These are phyloP conservation scores for Ulota crispa DNA, from an alignment of 225 moss, liverwort and hornwort genomes.

Conservation along the genomic window DNA sequence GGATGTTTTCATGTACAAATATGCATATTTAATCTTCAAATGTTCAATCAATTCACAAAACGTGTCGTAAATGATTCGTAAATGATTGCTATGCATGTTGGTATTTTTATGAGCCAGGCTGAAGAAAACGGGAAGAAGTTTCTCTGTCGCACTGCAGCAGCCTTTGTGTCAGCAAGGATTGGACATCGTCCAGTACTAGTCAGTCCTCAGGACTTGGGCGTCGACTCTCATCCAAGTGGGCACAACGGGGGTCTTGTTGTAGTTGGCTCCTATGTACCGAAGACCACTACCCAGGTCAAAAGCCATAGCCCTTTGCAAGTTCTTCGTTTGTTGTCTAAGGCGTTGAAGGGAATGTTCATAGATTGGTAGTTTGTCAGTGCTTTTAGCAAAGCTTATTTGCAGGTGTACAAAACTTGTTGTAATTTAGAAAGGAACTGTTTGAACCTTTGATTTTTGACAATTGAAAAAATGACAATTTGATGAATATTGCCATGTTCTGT, in stretches of 20 bases:
- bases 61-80: background rate
- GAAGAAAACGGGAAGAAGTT: conserved; percentile 80
- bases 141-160: conserved; percentile 90
- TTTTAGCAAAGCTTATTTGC: background rate
- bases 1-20: background rate
- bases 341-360: background rate
- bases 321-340: background rate
- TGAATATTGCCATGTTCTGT: background rate
- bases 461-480: background rate
- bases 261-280: conserved; percentile 90
- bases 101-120: conserved; percentile 51
- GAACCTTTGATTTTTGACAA: background rate
- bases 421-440: background rate
- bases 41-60: background rate
- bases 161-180: conserved; percentile 90
- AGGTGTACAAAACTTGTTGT: background rate
- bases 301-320: background rate
- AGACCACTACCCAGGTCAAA: conserved; percentile 77
- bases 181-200: conserved; percentile 66
- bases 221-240: conserved; percentile 45
- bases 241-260: conserved; percentile 78
- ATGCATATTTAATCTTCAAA: background rate
- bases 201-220: conserved; percentile 67
- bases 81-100: background rate
- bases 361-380: background rate